These are phyloP conservation scores for Sporothrix schenckii DNA, from an alignment of 2,329 filamentous ascomycete genomes.

Conservation along the genomic window DNA sequence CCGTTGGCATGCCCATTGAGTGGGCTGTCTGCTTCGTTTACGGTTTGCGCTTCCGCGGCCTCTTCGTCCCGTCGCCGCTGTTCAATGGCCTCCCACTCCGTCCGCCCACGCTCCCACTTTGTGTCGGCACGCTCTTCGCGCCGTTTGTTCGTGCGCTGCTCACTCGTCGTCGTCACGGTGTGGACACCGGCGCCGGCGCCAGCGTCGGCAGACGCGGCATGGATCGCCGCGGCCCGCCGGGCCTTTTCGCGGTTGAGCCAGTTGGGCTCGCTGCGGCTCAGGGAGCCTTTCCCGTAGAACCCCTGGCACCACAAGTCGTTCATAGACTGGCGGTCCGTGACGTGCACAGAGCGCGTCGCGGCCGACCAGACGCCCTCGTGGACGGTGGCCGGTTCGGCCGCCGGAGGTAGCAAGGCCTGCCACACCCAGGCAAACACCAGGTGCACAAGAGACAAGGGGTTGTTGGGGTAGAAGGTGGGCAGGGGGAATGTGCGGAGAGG, in stretches of 20 bases:
- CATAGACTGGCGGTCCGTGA: constrained; percentile 75
- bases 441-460: constrained; percentile 84
- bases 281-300: constrained; percentile 91
- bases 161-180: constrained; percentile 57
- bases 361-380: constrained; percentile 80
- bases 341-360: constrained; percentile 78
- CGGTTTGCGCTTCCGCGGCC: constrained; percentile 13
- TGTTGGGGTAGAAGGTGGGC: constrained; percentile 86
- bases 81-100: constrained; percentile 82
- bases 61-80: constrained; percentile 61
- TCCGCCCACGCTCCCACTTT: constrained; percentile 89
- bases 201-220: not conserved
- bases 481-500: constrained; percentile 82
- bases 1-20: not conserved
- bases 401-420: constrained; percentile 69
- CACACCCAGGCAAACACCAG: constrained; percentile 76
- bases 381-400: constrained; percentile 63
- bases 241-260: constrained; percentile 86
- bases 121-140: constrained; percentile 79
- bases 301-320: constrained; percentile 92
- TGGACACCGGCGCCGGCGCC: too few species aligned
- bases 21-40: not conserved
- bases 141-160: constrained; percentile 75
- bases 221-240: constrained; percentile 51
- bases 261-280: constrained; percentile 92